These are phyloP conservation scores for Pseudocercospora cruenta DNA, from an alignment of 2,329 filamentous ascomycete genomes.

Conservation along the genomic window DNA sequence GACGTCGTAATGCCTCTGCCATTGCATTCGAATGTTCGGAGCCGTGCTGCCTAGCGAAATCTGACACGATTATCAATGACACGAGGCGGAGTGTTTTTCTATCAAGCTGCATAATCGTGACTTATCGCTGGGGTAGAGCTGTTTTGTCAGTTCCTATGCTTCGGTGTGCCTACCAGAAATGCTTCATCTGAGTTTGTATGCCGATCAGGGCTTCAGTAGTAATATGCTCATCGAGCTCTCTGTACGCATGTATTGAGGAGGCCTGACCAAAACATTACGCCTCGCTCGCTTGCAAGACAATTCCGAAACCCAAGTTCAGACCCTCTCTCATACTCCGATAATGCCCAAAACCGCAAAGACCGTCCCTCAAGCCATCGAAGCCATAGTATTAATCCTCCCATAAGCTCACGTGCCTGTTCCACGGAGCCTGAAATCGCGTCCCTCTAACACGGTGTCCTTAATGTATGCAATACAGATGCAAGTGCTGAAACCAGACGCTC, in stretches of 20 bases:
- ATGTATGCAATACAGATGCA: slow-evolving; percentile 4
- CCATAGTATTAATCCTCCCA: slow-evolving; percentile 6
- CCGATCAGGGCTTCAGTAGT: slow-evolving; percentile 2
- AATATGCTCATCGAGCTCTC: slow-evolving; percentile 6
- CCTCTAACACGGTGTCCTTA: background rate
- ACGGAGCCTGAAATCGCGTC: background rate
- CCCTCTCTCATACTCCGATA: background rate
- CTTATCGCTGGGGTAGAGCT: too few species aligned
- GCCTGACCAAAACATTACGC: slow-evolving; percentile 8
- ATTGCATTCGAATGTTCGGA: background rate
- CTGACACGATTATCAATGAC: background rate
- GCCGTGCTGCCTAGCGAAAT: background rate
- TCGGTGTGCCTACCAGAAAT: background rate
- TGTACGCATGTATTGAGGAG: slow-evolving; percentile 8
- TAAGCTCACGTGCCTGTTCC: slow-evolving; percentile 8
- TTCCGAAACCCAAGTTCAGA: background rate
- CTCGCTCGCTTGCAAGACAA: background rate
- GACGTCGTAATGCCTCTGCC: background rate
- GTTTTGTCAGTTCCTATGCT: too few species aligned
- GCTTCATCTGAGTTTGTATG: too few species aligned
- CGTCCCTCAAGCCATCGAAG: background rate
- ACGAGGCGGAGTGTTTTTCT: too few species aligned
- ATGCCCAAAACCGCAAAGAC: slow-evolving; percentile 2
- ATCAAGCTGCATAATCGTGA: too few species aligned
- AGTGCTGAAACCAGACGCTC: background rate